Conservation (phyloP, 495 filamentous ascomycete species). For the Xylaria venustula region DNA sequence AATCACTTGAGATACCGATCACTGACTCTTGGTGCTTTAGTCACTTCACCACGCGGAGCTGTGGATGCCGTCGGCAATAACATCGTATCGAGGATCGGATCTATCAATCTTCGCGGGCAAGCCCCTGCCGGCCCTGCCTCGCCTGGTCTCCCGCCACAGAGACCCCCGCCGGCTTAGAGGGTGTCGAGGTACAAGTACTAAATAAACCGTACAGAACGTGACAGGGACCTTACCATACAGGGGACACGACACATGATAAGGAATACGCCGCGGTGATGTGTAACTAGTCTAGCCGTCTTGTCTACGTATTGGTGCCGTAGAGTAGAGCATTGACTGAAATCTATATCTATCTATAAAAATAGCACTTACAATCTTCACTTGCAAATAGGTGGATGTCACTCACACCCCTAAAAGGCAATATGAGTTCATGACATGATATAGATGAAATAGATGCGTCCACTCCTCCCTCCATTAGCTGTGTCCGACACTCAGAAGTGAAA, state of each 20-base stretch:
- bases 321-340: not conserved
- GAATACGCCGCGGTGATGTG: not conserved
- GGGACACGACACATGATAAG: not conserved
- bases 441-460: too few relatives aligned
- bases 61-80: constrained; percentile 95
- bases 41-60: constrained; percentile 82
- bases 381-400: too few relatives aligned
- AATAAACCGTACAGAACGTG: not conserved
- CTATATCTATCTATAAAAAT: not conserved
- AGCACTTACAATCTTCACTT: too few relatives aligned
- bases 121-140: constrained; percentile 17
- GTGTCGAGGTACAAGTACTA: not conserved
- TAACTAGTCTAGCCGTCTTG: too few relatives aligned
- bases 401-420: too few relatives aligned
- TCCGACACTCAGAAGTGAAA: too few relatives aligned
- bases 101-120: constrained; percentile 57
- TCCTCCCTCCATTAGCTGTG: too few relatives aligned
- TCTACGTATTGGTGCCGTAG: not conserved
- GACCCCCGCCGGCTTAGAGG: constrained; percentile 8
- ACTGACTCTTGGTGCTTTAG: too few relatives aligned
- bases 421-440: too few relatives aligned
- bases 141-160: constrained; percentile 25
- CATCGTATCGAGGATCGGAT: constrained; percentile 83
- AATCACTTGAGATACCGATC: too few relatives aligned
- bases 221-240: not conserved